These are phyloP conservation scores for Salix udensis DNA, from an alignment of 345 rosid species.

Conservation along the genomic window DNA sequence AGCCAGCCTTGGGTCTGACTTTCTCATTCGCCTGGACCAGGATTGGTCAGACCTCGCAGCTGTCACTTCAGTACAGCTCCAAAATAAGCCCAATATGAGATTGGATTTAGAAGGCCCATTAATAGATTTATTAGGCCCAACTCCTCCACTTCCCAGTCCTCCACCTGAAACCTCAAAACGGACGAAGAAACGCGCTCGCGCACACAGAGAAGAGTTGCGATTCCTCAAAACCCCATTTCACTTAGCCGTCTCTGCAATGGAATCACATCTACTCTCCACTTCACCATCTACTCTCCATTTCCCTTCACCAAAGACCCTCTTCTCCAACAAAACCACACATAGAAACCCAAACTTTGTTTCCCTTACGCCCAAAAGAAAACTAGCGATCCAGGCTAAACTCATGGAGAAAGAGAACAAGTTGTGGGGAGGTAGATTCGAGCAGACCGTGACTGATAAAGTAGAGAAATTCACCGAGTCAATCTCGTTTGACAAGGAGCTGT, in stretches of 20 bases:
- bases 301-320: neutral
- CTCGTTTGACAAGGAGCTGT: constrained; percentile 79
- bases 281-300: neutral
- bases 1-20: too few species aligned
- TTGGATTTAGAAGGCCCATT: too few species aligned
- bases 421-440: constrained; percentile 97
- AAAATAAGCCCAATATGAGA: too few species aligned
- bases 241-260: constrained; percentile 1
- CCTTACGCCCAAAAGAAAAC: neutral
- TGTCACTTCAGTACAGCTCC: too few species aligned
- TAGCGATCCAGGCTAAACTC: neutral
- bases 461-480: constrained; percentile 94
- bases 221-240: neutral
- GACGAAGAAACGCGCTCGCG: too few species aligned
- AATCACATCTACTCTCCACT: neutral
- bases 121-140: too few species aligned
- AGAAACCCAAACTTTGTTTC: neutral
- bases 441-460: constrained; percentile 72
- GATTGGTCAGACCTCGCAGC: too few species aligned
- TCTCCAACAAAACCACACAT: neutral
- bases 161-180: too few species aligned
- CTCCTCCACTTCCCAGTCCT: too few species aligned
- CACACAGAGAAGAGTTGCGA: too few species aligned
- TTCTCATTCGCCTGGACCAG: too few species aligned
- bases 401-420: constrained; percentile 66